Evolutionary conservation across 1,284 basidiomycete species (phyloP).

Genomic region (Boletus albobrunnescens): DNA sequence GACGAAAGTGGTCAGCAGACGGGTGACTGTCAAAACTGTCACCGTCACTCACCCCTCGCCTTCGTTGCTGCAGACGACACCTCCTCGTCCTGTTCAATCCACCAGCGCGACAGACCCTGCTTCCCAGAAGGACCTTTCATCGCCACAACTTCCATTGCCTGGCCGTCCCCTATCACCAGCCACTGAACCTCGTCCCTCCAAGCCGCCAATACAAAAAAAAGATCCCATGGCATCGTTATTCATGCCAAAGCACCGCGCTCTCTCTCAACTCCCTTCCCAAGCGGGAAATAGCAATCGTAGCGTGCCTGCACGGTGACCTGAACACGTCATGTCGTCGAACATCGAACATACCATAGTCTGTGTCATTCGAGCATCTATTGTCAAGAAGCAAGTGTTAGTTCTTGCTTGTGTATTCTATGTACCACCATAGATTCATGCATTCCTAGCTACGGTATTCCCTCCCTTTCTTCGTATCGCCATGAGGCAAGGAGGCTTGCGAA

Average conservation of each 20-base stretch:
- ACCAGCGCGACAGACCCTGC: slow-evolving; percentile 11
- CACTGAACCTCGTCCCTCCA: slow-evolving; percentile 29
- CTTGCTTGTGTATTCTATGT: slow-evolving; percentile 16
- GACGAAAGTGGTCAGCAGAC: slow-evolving; percentile 32
- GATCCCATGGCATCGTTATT: slow-evolving; percentile 65
- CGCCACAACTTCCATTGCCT: slow-evolving; percentile 15
- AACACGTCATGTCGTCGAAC: not conserved
- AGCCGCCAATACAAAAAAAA: slow-evolving; percentile 47
- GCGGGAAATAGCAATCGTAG: slow-evolving; percentile 17
- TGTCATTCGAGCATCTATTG: slow-evolving; percentile 13
- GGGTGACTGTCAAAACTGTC: slow-evolving; percentile 44
- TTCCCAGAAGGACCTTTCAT: slow-evolving; percentile 17
- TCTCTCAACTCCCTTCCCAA: slow-evolving; percentile 53
- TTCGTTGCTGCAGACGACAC: slow-evolving; percentile 16
- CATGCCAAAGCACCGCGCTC: slow-evolving; percentile 67
- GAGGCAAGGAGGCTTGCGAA: not conserved
- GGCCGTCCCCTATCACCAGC: slow-evolving; percentile 16
- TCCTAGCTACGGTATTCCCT: slow-evolving; percentile 2
- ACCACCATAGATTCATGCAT: slow-evolving; percentile 13
- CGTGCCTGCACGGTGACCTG: slow-evolving; percentile 25
- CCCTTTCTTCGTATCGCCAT: slow-evolving; percentile 5
- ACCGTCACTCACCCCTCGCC: slow-evolving; percentile 31
- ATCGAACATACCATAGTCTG: not conserved
- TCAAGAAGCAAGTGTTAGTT: slow-evolving; percentile 1
- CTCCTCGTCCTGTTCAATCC: slow-evolving; percentile 10